A percentile compares a stretch with the other conserved stretches of the same genome.
phyloP scores from a whole-genome alignment of 192 early-diverging fungal genomes.

The Umbelopsis sp. region DNA sequence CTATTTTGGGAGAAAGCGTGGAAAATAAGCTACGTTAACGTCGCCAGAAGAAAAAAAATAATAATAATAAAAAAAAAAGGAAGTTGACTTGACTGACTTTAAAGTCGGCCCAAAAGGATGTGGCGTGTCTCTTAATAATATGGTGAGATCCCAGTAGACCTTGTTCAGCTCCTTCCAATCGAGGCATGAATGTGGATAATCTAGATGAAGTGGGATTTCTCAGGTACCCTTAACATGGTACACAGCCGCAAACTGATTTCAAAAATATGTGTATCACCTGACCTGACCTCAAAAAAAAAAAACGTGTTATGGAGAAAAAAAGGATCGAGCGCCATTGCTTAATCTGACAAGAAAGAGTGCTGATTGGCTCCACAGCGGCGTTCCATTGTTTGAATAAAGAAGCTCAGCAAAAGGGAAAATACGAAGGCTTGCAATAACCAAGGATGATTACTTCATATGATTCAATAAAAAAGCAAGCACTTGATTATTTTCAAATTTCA shows the following conservation, averaged over 20 bases:
- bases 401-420: too few species aligned
- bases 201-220: too few species aligned
- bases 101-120: slow-evolving; percentile 16
- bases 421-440: neutral
- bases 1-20: neutral
- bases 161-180: slow-evolving; percentile 6
- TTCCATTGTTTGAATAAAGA: slow-evolving; percentile 2
- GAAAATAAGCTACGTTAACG: neutral
- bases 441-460: too few species aligned
- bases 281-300: neutral
- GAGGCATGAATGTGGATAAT: slow-evolving; percentile 7
- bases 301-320: neutral
- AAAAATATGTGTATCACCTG: neutral
- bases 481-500: too few species aligned
- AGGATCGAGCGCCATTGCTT: neutral
- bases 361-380: neutral
- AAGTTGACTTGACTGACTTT: neutral
- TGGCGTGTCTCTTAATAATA: neutral
- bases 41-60: too few species aligned
- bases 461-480: too few species aligned
- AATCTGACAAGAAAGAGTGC: neutral
- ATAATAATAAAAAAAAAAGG: neutral
- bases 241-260: too few species aligned
- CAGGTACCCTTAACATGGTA: too few species aligned
- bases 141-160: neutral